Percentiles rank a stretch among this genome's conserved stretches.
phyloP scores from a whole-genome alignment of 1,284 basidiomycete species.

The Cerrena zonata region DNA sequence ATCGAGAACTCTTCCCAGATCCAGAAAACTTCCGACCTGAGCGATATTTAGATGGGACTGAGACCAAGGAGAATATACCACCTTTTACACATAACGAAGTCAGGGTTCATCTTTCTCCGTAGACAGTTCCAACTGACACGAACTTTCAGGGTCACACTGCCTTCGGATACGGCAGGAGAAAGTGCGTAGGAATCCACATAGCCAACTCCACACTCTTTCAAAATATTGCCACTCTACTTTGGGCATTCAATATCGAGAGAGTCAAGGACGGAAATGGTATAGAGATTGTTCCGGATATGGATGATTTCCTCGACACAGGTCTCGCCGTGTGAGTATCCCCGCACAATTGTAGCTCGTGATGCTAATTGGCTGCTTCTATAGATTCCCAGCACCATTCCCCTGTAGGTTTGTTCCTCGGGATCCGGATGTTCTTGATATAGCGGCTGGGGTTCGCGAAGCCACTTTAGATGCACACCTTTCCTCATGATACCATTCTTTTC shows the following conservation, averaged over 20 bases:
- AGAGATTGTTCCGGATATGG: background rate
- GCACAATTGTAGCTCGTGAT: background rate
- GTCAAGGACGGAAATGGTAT: constrained; percentile 13
- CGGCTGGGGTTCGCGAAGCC: background rate
- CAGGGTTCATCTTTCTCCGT: background rate
- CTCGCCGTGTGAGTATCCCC: constrained; percentile 2
- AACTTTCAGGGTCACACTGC: constrained; percentile 7
- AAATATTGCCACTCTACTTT: constrained; percentile 14
- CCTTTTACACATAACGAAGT: constrained; percentile 3
- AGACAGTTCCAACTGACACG: background rate
- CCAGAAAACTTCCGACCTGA: constrained; percentile 24
- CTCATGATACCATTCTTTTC: background rate
- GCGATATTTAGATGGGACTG: constrained; percentile 17
- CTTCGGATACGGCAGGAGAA: constrained; percentile 9
- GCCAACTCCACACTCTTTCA: constrained; percentile 16
- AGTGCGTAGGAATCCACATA: constrained; percentile 17
- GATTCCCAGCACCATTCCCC: constrained; percentile 2
- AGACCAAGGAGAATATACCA: background rate
- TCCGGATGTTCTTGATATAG: background rate
- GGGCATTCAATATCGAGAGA: constrained; percentile 17
- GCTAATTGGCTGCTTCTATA: background rate
- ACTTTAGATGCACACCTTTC: background rate
- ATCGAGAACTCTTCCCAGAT: constrained; percentile 17
- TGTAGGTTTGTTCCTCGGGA: background rate
- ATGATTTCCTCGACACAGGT: constrained; percentile 1